Conservation (phyloP, 306 rosid genomes). For the Rubus parviflorus region DNA sequence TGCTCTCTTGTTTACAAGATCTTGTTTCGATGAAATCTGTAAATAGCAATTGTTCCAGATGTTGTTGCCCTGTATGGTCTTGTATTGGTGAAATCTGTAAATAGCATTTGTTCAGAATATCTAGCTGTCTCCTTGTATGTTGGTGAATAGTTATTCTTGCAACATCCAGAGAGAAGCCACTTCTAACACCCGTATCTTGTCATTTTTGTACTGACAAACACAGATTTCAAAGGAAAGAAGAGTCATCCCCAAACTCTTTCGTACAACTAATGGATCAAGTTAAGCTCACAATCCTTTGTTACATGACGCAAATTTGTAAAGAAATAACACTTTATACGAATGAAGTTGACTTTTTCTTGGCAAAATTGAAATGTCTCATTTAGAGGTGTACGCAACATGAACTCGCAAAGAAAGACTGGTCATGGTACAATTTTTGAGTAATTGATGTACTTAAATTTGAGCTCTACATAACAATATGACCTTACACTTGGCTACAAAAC, state of each 20-base stretch:
- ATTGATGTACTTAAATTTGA: background rate
- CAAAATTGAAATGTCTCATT: background rate
- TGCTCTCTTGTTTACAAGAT: conserved; percentile 86
- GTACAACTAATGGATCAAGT: no score
- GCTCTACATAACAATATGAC: background rate
- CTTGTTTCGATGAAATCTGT: conserved; percentile 52
- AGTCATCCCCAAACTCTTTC: no score
- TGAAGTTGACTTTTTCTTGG: background rate
- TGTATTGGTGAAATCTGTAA: background rate
- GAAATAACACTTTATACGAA: no score
- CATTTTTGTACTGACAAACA: no score
- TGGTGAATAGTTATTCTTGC: background rate
- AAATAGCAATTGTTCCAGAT: conserved; percentile 3
- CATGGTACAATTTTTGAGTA: background rate
- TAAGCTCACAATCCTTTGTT: no score
- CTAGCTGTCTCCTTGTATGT: background rate
- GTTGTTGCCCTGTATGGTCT: background rate
- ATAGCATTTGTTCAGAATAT: background rate
- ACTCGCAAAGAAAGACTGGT: no score
- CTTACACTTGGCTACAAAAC: background rate
- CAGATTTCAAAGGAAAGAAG: no score
- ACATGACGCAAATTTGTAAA: no score
- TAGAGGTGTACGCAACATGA: background rate
- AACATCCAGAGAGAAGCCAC: no score
- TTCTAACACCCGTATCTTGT: no score